Base-by-base conservation (phyloP, 1,139 yeast species). In the Arxiozyma telluris region DNA sequence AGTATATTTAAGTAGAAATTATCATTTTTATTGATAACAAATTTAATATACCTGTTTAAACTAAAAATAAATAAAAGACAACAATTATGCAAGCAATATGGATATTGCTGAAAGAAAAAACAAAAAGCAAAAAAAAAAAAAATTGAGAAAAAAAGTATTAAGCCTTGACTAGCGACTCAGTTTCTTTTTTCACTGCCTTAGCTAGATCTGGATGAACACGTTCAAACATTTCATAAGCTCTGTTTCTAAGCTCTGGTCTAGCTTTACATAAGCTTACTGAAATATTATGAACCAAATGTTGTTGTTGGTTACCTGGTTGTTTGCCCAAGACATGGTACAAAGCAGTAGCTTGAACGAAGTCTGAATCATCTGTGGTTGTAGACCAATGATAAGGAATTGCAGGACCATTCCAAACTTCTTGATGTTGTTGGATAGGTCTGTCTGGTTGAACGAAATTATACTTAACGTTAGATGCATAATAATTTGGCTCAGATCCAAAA, bases 301-400 rank as follows among this genome's bases (percentile, higher is more conserved):
- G 81, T 73, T 88, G 96, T 73, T 87, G 96, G 63, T 87, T 86
- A 34, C 83, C 81, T 65, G 30, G 30, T 27, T 82, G 82, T 69
- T 75, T 84, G 57, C 85, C 87, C 70, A 87, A 79, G 49, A 86
- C 93, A 57, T 83, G 80, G 59, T 87, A 91, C 69, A 76, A 71
- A 63, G 71, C 76, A 72, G 85, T 78, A 65, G 97, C 79, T 73
- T 84, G 87, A 65, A 77, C 76, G 64, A 71, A 83, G 70, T 89
- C 96, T 54, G 75, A 76, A 55, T 78, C 84, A 56, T 83, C 85
- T 47, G 79, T 79, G 15, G 61, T 51, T 55, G 80, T 81, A 59
- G 80, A 78, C 96, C 96, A 90, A 76, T 88, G 94, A 83, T 82
- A 87, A 63, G 89, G 88, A 61, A 83, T 76, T 54, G 96, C 96